Evolutionary conservation across 306 rosid species (phyloP), one percentile per base, ranked within the genome.

Genomic region (Senna tora): DNA sequence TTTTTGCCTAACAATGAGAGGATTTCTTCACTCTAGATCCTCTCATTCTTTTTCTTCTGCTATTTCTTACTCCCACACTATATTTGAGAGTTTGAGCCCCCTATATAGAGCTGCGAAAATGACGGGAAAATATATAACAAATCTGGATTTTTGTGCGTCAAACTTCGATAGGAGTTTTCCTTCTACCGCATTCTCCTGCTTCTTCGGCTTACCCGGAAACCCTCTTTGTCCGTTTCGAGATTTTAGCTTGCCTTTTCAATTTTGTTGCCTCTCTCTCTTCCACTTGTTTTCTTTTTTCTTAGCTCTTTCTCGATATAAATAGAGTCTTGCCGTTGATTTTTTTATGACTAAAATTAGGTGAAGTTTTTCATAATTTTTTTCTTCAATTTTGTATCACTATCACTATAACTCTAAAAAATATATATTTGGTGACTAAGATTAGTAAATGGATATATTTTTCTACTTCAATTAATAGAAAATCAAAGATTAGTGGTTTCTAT

Each of bases 321-420:
- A 57, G 21, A 4, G 22, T 1, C 39, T 36, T 36, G 5, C 7
- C 39, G 39, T 36, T 36, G 5, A 36, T 36, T 41, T 41, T 41
- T 8, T 1, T 12, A 67, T 4, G 34, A 63, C 87, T 83, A 73
- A 79, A 54, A 50, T 75, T 76, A 73, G 72, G 75, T 25, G 67
- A 17, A 53, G 10, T 67, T 59, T 6, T n/a, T n/a, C n/a, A n/a
- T n/a, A n/a, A n/a, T n/a, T n/a, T n/a, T n/a, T n/a, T n/a, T n/a
- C n/a, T n/a, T n/a, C n/a, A n/a, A n/a, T n/a, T n/a, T 25, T 3
- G 1, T 25, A 1, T 25, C 30, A 25, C 30, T 25, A 25, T 25
- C 30, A 25, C 30, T 25, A 25, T 1, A 1, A 25, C 2, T 25
- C 30, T 25, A 25, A 25, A 25, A 25, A n/a, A n/a, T n/a, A 1